Evolutionary conservation across 2,329 filamentous ascomycete species (phyloP), one percentile per base, ranked within the genome.

Genomic region (Pyrenochaeta sp.): DNA sequence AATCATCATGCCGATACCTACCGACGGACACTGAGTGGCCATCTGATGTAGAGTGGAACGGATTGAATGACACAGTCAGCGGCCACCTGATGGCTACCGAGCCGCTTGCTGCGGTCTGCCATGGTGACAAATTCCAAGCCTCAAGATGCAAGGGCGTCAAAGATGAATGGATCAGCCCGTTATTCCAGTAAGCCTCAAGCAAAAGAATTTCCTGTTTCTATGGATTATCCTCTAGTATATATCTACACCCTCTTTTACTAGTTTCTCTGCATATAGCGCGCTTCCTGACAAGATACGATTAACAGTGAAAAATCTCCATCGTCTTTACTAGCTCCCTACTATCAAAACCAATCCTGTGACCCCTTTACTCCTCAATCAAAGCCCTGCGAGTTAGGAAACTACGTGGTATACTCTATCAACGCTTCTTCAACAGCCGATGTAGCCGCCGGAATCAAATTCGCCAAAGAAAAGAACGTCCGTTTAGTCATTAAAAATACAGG

Each of bases 281-380:
- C 9, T 27, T 5, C 23, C 23, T 27, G 23, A 27, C 23, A 27
- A 27, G 23, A 5, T 27, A 27, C 23, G 9, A 27, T 27, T 27
- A 27, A 4, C 9, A 27, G 23, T 27, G 23, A 27, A 9, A 27
- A 27, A 27, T 27, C 23, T 27, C 23, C 23, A 27, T 27, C 23
- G 4, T 27, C 23, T 4, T 27, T 27, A 27, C 23, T 27, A 27
- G 23, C 23, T 9, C 49, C 77, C 75, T 30, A 49, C n/a, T 61
- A 55, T 20, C 49, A 46, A 17, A 82, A 82, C 7, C 80, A 78
- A 49, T 78, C 78, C 43, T 56, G 53, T 17, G 32, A 33, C 15
- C 48, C 53, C 2, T 56, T 45, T 23, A 45, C 73, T 78, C 1
- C 60, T 55, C 9, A 72, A 70, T 45, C 56, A 64, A n/a, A 58